Evolutionary conservation across 495 filamentous ascomycete species (phyloP).

Genomic region (Talaromyces thailandensis): DNA sequence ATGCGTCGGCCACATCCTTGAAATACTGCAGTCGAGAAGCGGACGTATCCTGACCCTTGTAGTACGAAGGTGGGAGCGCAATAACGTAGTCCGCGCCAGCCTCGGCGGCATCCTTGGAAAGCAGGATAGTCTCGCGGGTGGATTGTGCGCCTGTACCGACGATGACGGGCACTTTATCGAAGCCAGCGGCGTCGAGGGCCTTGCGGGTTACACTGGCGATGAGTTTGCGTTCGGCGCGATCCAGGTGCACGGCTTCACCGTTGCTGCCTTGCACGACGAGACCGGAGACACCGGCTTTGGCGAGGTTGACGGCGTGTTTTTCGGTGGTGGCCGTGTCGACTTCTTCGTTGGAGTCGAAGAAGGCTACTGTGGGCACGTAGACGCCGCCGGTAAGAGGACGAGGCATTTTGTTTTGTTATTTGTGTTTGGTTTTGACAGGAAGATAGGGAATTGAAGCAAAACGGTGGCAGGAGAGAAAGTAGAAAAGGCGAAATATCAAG

Average conservation of each 20-base stretch:
- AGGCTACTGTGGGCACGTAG: conserved; percentile 63
- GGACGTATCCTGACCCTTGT: conserved; percentile 51
- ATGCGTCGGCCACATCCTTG: conserved; percentile 65
- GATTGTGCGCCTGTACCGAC: conserved; percentile 80
- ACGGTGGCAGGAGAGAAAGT: no score
- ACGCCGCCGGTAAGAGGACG: conserved; percentile 40
- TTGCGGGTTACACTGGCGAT: conserved; percentile 68
- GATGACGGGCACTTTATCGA: conserved; percentile 62
- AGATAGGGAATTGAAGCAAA: no score
- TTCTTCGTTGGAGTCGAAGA: conserved; percentile 53
- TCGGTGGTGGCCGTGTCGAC: conserved; percentile 59
- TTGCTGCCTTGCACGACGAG: conserved; percentile 84
- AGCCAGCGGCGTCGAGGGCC: conserved; percentile 63
- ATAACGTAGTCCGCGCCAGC: conserved; percentile 79
- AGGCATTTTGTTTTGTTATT: not conserved
- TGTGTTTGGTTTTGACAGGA: no score
- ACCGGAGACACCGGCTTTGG: conserved; percentile 67
- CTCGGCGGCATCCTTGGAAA: conserved; percentile 65
- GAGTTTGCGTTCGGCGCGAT: conserved; percentile 56
- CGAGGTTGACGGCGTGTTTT: conserved; percentile 76
- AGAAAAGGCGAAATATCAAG: not conserved
- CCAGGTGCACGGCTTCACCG: conserved; percentile 78
- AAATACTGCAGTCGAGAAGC: conserved; percentile 64
- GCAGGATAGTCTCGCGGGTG: conserved; percentile 73
- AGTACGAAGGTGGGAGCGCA: conserved; percentile 81